Percentiles rank a stretch among this genome's conserved stretches.
Conservation (phyloP, 441 rosid species). For the Pelargonium cotyledonis region DNA sequence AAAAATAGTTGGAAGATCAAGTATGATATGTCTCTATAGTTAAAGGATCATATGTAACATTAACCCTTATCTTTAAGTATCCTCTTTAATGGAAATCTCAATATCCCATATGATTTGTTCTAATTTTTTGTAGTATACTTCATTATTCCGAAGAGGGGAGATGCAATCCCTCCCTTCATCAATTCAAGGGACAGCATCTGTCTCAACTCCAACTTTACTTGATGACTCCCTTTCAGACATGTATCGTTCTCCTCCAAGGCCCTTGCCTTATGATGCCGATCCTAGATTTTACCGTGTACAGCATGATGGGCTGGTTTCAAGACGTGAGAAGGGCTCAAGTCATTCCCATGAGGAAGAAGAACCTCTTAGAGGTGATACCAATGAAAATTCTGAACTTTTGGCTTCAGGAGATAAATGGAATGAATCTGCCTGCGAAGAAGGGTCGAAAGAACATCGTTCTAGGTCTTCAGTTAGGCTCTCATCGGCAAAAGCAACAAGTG, state of each 20-base stretch:
- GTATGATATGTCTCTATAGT: no score
- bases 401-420: slow-evolving; percentile 60
- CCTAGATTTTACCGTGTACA: slow-evolving; percentile 53
- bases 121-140: slow-evolving; percentile 44
- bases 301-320: slow-evolving; percentile 43
- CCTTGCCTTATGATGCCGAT: slow-evolving; percentile 85
- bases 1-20: no score
- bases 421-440: slow-evolving; percentile 51
- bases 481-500: slow-evolving; percentile 39
- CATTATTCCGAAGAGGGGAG: slow-evolving; percentile 66
- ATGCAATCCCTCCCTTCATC: slow-evolving; percentile 57
- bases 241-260: slow-evolving; percentile 86
- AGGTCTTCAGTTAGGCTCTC: slow-evolving; percentile 52
- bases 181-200: slow-evolving; percentile 60
- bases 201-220: slow-evolving; percentile 47
- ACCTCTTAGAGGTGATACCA: slow-evolving; percentile 56
- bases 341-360: slow-evolving; percentile 69
- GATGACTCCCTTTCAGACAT: slow-evolving; percentile 76
- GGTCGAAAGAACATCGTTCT: slow-evolving; percentile 46
- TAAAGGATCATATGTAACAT: background rate
- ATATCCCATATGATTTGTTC: slow-evolving; percentile 2
- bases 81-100: background rate
- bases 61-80: background rate
- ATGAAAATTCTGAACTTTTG: slow-evolving; percentile 53
- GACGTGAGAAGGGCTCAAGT: slow-evolving; percentile 74